Conservation (phyloP, 2,329 filamentous ascomycete genomes). For the Apiospora saccharicola region DNA sequence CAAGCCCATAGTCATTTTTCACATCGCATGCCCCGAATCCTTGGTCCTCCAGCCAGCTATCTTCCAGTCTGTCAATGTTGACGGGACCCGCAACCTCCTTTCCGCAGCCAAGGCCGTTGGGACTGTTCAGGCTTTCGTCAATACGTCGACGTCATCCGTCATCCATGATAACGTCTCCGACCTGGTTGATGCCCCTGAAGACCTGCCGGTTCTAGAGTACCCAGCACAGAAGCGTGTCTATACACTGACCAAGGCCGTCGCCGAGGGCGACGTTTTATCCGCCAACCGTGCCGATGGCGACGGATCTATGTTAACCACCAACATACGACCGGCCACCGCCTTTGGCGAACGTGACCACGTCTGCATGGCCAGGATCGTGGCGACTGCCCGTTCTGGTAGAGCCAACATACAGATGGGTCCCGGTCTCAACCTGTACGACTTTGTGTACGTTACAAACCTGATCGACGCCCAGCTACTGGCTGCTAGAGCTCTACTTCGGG, state of each 20-base stretch:
- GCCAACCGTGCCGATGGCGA: conserved; percentile 31
- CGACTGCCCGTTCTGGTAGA: conserved; percentile 30
- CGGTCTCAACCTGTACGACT: conserved; percentile 41
- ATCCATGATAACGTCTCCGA: conserved; percentile 33
- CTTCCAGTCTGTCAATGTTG: conserved; percentile 32
- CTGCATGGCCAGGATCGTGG: conserved; percentile 31
- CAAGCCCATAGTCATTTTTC: conserved; percentile 31
- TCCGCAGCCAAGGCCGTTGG: conserved; percentile 22
- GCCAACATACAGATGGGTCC: conserved; percentile 35
- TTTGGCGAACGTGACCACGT: conserved; percentile 33
- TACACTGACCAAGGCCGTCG: conserved; percentile 34
- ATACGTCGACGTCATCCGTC: conserved; percentile 32
- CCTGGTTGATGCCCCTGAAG: conserved; percentile 31
- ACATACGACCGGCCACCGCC: conserved; percentile 29
- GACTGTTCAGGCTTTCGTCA: conserved; percentile 33
- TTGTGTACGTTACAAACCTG: conserved; percentile 39
- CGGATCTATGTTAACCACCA: conserved; percentile 31
- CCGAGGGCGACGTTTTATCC: conserved; percentile 33
- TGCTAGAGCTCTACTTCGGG: conserved; percentile 37
- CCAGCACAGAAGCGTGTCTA: conserved; percentile 34
- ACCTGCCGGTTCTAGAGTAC: conserved; percentile 31
- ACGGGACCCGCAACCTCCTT: conserved; percentile 32
- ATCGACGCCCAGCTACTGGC: conserved; percentile 39
- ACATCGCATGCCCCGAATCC: conserved; percentile 31
- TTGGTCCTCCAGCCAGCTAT: conserved; percentile 28